Evolutionary conservation across 2,329 filamentous ascomycete genomes (phyloP).

Genomic region (Triangularia setosa): DNA sequence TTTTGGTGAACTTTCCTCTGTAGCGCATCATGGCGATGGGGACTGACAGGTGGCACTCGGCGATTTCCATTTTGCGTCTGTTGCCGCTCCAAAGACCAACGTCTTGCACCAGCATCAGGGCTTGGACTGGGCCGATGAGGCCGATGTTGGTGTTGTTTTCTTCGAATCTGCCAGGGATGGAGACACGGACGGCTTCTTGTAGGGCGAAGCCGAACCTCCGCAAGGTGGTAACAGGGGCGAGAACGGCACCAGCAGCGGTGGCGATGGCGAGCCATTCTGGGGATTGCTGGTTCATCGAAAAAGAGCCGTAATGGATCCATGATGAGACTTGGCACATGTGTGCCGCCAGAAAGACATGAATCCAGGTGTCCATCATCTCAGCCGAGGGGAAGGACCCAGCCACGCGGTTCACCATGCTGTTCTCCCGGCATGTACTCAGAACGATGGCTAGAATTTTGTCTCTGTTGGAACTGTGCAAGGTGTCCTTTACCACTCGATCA

Average conservation of each 20-base stretch:
- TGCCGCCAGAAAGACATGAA: constrained; percentile 57
- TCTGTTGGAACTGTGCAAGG: constrained; percentile 44
- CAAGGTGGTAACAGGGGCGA: constrained; percentile 54
- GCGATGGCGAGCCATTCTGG: constrained; percentile 59
- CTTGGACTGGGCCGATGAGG: constrained; percentile 47
- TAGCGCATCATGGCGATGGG: constrained; percentile 47
- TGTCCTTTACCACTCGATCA: constrained; percentile 41
- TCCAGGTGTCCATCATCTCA: constrained; percentile 56
- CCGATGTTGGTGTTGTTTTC: constrained; percentile 44
- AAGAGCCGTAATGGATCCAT: constrained; percentile 60
- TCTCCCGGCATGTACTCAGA: constrained; percentile 53
- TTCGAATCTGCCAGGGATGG: constrained; percentile 39
- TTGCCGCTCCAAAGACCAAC: constrained; percentile 53
- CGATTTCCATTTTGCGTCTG: constrained; percentile 53
- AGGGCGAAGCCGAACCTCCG: constrained; percentile 58
- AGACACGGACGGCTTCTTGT: constrained; percentile 48
- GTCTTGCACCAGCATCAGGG: constrained; percentile 46
- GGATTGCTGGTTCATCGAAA: constrained; percentile 51
- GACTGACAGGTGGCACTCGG: constrained; percentile 41
- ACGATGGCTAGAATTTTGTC: constrained; percentile 64
- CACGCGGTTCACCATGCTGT: constrained; percentile 47
- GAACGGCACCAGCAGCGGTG: constrained; percentile 56
- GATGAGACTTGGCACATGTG: constrained; percentile 54
- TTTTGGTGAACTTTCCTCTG: constrained; percentile 55
- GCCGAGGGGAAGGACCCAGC: constrained; percentile 60